These are phyloP conservation scores for Fistulinella cinereoalba DNA, from an alignment of 1,284 basidiomycete genomes.

Conservation along the genomic window DNA sequence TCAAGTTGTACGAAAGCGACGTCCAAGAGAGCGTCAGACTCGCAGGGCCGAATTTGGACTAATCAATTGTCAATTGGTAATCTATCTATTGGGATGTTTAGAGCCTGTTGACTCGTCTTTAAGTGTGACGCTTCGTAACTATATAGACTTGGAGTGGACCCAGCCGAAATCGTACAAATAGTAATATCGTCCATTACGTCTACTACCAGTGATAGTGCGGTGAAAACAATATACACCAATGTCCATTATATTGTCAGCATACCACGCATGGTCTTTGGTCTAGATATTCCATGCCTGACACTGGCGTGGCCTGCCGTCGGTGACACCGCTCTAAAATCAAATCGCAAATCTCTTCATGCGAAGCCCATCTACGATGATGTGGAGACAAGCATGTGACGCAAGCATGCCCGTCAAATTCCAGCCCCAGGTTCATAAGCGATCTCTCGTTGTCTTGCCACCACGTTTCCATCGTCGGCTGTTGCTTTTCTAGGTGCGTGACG, in stretches of 20 bases:
- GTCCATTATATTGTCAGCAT: conserved; percentile 15
- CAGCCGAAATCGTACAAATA: no score
- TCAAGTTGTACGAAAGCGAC: conserved; percentile 84
- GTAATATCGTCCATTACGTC: no score
- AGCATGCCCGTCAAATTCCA: conserved; percentile 25
- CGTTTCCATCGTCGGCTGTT: conserved; percentile 27
- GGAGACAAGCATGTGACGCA: conserved; percentile 23
- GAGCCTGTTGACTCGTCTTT: neutral
- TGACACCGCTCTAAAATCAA: conserved; percentile 13
- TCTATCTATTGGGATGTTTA: neutral
- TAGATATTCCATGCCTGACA: conserved; percentile 11
- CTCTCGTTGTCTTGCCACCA: conserved; percentile 32
- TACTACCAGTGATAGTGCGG: no score
- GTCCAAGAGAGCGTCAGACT: conserved; percentile 74
- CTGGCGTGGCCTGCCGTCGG: neutral
- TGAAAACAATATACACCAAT: no score
- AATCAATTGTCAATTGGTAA: conserved; percentile 1
- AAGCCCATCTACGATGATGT: conserved; percentile 18
- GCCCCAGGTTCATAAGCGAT: conserved; percentile 9
- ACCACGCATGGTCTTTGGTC: conserved; percentile 10
- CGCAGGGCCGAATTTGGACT: conserved; percentile 62
- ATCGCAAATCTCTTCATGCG: conserved; percentile 13
- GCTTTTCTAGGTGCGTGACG: conserved; percentile 29
- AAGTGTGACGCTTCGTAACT: neutral
- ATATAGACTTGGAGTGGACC: no score